These are phyloP conservation scores for Creolimax fragrantissima DNA, from an alignment of 78 protist species.

Conservation along the genomic window DNA sequence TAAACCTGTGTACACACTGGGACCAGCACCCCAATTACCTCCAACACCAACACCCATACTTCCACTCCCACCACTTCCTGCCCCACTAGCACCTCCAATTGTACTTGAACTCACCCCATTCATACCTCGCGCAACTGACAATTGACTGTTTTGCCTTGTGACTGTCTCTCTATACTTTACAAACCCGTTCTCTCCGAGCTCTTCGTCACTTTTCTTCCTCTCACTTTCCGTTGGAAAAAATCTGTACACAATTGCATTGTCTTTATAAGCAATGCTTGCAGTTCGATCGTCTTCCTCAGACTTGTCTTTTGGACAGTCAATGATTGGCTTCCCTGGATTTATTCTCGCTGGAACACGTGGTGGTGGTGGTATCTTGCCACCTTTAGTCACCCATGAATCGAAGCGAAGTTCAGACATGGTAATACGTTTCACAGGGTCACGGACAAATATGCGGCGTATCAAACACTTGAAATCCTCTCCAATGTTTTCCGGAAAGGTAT, in stretches of 20 bases:
- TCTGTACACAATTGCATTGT: neutral
- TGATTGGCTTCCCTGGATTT: neutral
- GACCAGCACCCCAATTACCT: neutral
- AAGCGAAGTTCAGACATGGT: slow-evolving; percentile 54
- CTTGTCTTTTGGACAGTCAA: neutral
- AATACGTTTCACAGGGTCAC: slow-evolving; percentile 76
- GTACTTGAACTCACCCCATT: neutral
- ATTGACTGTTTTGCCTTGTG: neutral
- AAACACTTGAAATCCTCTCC: slow-evolving; percentile 49
- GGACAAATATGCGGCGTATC: slow-evolving; percentile 82
- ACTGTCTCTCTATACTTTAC: neutral
- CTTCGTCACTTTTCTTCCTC: neutral
- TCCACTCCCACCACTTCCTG: neutral
- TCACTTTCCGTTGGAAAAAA: neutral
- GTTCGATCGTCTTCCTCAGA: neutral
- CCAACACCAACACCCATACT: neutral
- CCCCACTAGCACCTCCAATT: neutral
- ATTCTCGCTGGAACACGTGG: neutral
- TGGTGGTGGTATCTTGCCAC: slow-evolving; percentile 29
- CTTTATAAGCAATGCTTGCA: neutral
- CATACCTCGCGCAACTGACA: neutral
- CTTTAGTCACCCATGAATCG: slow-evolving; percentile 26
- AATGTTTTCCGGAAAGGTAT: slow-evolving; percentile 32
- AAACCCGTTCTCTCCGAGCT: neutral
- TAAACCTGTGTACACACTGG: neutral